Evolutionary conservation across 768 basidiomycete species (phyloP).

Genomic region (Postia placenta): DNA sequence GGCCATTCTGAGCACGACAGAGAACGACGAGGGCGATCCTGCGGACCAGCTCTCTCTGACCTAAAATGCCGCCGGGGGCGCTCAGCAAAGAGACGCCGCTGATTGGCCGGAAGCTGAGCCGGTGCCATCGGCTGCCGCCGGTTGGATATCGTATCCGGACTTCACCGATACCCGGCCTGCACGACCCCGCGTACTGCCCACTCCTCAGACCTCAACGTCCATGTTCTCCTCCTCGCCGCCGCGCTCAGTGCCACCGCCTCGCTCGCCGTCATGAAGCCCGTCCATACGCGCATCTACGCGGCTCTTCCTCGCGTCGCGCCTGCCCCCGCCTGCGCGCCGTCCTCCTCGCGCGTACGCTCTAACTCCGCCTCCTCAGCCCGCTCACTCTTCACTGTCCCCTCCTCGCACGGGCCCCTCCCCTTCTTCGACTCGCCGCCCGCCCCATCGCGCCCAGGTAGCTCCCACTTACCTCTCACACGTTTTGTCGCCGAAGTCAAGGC

Average conservation of each 20-base stretch:
- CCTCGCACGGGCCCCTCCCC: conserved; percentile 26
- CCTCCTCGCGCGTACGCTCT: conserved; percentile 36
- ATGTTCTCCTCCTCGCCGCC: too few relatives aligned
- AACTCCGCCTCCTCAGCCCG: conserved; percentile 35
- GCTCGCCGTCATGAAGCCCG: conserved; percentile 13
- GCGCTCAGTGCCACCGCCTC: not conserved
- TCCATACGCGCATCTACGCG: conserved; percentile 43
- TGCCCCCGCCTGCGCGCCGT: conserved; percentile 15
- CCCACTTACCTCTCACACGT: conserved; percentile 34
- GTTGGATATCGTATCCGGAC: too few relatives aligned
- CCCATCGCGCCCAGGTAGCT: conserved; percentile 34
- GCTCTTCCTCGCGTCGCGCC: conserved; percentile 33
- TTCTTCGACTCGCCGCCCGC: conserved; percentile 37
- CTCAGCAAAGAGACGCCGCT: too few relatives aligned
- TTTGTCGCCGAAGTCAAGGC: conserved; percentile 41
- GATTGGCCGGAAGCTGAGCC: too few relatives aligned
- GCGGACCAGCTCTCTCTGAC: too few relatives aligned
- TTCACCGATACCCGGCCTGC: too few relatives aligned
- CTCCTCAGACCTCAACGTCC: too few relatives aligned
- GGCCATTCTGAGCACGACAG: too few relatives aligned
- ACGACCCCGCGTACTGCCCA: too few relatives aligned
- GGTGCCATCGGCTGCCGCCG: too few relatives aligned
- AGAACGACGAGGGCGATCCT: too few relatives aligned
- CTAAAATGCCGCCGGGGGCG: too few relatives aligned
- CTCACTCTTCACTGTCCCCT: conserved; percentile 34